Percentiles rank a stretch among this genome's conserved stretches.
Conservation (phyloP, 495 filamentous ascomycete genomes). For the Hyaloscypha bicolor region DNA sequence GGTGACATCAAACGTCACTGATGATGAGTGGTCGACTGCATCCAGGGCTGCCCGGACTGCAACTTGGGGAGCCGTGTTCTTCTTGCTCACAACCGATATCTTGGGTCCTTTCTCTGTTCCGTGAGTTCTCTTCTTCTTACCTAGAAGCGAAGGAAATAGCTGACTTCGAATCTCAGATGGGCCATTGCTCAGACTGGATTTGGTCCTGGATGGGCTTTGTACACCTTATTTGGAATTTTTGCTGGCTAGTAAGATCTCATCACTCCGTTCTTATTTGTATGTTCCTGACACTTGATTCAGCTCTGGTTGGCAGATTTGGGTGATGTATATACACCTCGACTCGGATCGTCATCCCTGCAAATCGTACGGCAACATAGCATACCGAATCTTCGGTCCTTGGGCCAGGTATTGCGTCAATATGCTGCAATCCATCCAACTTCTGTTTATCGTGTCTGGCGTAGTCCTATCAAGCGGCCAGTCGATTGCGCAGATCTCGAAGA, state of each 20-base stretch:
- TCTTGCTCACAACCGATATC: neutral
- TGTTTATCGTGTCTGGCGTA: slow-evolving; percentile 54
- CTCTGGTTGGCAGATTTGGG: slow-evolving; percentile 43
- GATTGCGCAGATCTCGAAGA: slow-evolving; percentile 49
- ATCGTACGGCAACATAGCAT: slow-evolving; percentile 57
- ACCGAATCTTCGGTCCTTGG: slow-evolving; percentile 50
- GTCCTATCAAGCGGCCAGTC: slow-evolving; percentile 54
- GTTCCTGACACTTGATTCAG: no score
- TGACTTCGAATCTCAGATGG: neutral
- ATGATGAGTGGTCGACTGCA: neutral
- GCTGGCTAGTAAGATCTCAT: neutral
- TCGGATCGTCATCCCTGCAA: slow-evolving; percentile 48
- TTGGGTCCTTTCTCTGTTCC: neutral
- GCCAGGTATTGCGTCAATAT: slow-evolving; percentile 57
- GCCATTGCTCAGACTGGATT: slow-evolving; percentile 1
- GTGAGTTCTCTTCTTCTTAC: slow-evolving; percentile 2
- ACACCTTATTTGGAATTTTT: slow-evolving; percentile 1
- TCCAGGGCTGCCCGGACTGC: neutral
- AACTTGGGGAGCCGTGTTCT: neutral
- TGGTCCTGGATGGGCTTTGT: neutral
- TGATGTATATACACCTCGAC: slow-evolving; percentile 57
- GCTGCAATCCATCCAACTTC: slow-evolving; percentile 47
- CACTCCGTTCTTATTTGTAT: neutral
- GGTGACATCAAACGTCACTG: neutral
- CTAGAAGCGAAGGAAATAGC: slow-evolving; percentile 1